Evolutionary conservation across 352 stramenopile genomes (phyloP), one percentile per base, ranked within the genome.

Genomic region (Phytophthora tubulina): DNA sequence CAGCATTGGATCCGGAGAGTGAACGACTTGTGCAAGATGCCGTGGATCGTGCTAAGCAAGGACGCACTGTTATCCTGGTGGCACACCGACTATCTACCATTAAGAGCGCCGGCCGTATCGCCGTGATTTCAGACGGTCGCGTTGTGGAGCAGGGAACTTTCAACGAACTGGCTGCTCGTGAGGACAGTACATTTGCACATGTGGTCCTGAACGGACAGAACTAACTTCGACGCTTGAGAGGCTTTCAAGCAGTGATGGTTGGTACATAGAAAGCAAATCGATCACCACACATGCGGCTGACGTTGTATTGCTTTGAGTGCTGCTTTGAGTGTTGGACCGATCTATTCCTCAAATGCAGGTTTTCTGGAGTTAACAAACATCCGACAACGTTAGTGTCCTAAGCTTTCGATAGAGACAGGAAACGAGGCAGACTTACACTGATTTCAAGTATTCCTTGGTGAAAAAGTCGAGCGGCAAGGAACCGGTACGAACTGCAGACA

Each of bases 61-160:
- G 92, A 46, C 86, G 97, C n/a, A 99, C 98, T 0, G 94, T 98
- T 38, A 82, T 99, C 44, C 84, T 99, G 14, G 98, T 99, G 71
- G 97, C 98, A 13, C 98, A 99, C 75, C 88, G 98, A 31, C 73
- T 99, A 35, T 93, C 91, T 48, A 98, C 95, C 14, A 97, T 99
- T 75, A 90, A 95, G 76, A 92, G 91, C 50, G 91, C 91, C 4
- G 94, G 98, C 60, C 80, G 92, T 58, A 98, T 98, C 68, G 79
- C 95, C 68, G 93, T 98, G 6, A 90, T 98, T 48, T 85, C 94
- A 30, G 78, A 97, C 42, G 93, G 94, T 13, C 66, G 76, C 36
- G 83, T 99, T 36, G 85, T 95, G 9, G 94, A 98, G 65, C 72
- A 96, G 61, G 88, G 89, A 42, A 91, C 85, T 9, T 96, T 93